phyloP scores from a whole-genome alignment of 192 early-diverging fungal species.

The Paraglomus occultum region DNA sequence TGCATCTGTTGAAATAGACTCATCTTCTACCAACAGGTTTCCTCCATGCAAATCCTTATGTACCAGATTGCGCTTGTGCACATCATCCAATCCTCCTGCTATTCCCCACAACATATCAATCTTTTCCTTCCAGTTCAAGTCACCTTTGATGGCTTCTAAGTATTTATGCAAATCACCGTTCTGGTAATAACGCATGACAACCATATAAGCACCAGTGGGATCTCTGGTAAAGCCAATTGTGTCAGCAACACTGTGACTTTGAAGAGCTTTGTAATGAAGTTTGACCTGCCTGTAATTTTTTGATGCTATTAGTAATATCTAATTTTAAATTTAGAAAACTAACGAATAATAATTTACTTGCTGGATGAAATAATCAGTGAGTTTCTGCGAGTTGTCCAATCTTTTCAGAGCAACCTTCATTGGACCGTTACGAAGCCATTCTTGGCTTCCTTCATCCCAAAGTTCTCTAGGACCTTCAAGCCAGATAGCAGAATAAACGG shows the following conservation, averaged over 20 bases:
- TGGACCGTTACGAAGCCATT: not conserved
- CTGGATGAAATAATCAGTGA: slow-evolving; percentile 5
- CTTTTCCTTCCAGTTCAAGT: not conserved
- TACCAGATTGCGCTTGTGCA: not conserved
- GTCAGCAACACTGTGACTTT: not conserved
- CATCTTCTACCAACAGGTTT: slow-evolving; percentile 3
- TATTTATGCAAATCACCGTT: not conserved
- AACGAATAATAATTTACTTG: not conserved
- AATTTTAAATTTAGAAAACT: not conserved
- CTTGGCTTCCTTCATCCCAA: slow-evolving; percentile 3
- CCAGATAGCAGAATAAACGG: slow-evolving; percentile 7
- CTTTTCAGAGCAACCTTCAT: slow-evolving; percentile 8
- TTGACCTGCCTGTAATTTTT: not conserved
- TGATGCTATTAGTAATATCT: no score
- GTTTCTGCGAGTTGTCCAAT: slow-evolving; percentile 14
- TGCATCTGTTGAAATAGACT: not conserved
- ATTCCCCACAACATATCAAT: not conserved
- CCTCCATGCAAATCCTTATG: slow-evolving; percentile 17
- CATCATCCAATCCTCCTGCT: not conserved
- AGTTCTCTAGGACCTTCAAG: slow-evolving; percentile 1
- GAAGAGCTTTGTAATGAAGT: not conserved
- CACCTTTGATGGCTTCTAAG: not conserved
- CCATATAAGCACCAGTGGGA: not conserved
- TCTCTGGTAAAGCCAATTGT: slow-evolving; percentile 11
- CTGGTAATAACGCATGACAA: not conserved